Evolutionary conservation across 2,329 filamentous ascomycete genomes (phyloP).

Genomic region (Aspergillus ochraceus): DNA sequence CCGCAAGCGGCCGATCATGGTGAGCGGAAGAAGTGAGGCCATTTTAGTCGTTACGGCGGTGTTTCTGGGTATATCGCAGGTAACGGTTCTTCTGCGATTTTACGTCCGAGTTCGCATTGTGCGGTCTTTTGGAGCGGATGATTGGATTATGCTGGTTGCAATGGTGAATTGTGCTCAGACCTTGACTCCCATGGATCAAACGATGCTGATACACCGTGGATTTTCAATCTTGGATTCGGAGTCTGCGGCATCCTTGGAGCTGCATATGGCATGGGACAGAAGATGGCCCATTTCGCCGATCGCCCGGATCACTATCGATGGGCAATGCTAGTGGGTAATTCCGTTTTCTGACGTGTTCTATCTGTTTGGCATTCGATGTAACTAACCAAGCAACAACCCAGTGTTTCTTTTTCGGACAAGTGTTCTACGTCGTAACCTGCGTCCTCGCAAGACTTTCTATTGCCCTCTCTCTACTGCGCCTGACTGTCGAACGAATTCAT

Average conservation of each 20-base stretch:
- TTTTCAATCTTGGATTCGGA: slow-evolving; percentile 27
- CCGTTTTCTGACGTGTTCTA: neutral
- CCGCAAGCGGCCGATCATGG: slow-evolving; percentile 4
- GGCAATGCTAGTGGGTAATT: slow-evolving; percentile 25
- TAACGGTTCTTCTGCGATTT: slow-evolving; percentile 38
- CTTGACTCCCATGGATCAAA: neutral
- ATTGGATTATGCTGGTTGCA: slow-evolving; percentile 31
- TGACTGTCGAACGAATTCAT: slow-evolving; percentile 49
- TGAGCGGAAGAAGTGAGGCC: slow-evolving; percentile 10
- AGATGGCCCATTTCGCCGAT: slow-evolving; percentile 17
- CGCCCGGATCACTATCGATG: slow-evolving; percentile 20
- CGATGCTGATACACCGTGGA: slow-evolving; percentile 10
- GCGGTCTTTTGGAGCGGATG: slow-evolving; percentile 39
- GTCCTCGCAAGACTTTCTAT: slow-evolving; percentile 52
- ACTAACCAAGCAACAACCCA: neutral
- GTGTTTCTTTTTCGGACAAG: slow-evolving; percentile 54
- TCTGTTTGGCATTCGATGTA: neutral
- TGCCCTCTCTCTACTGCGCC: slow-evolving; percentile 52
- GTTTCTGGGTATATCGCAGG: slow-evolving; percentile 42
- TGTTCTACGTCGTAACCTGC: slow-evolving; percentile 51
- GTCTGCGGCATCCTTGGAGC: slow-evolving; percentile 28
- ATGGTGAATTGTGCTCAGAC: slow-evolving; percentile 22
- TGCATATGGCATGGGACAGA: slow-evolving; percentile 25
- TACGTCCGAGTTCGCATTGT: slow-evolving; percentile 44
- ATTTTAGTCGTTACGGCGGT: slow-evolving; percentile 29